Percentiles rank a stretch among this genome's conserved stretches.
Conservation (phyloP, 2,329 filamentous ascomycete genomes). For the Alternaria arbusti region DNA sequence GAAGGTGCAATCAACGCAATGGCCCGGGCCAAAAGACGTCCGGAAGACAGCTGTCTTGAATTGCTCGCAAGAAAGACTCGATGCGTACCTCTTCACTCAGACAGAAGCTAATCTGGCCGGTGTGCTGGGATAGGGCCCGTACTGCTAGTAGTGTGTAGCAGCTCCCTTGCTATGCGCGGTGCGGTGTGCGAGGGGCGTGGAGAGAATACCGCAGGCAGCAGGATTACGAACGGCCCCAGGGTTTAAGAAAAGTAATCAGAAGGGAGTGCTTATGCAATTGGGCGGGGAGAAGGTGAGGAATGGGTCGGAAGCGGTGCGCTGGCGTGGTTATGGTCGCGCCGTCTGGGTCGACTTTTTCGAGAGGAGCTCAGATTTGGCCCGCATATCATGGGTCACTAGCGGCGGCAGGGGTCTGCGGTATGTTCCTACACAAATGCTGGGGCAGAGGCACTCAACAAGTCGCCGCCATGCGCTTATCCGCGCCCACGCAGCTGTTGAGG, state of each 20-base stretch:
- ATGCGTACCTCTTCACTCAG: constrained; percentile 28
- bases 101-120: constrained; percentile 48
- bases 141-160: constrained; percentile 37
- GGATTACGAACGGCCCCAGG: constrained; percentile 11
- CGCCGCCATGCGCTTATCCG: not conserved
- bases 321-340: constrained; percentile 31
- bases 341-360: constrained; percentile 34
- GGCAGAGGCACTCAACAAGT: constrained; percentile 12
- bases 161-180: constrained; percentile 40
- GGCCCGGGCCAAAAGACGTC: not conserved
- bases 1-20: constrained; percentile 5
- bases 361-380: constrained; percentile 14
- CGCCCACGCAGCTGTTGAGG: constrained; percentile 24
- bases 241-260: constrained; percentile 19
- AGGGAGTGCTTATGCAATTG: constrained; percentile 25
- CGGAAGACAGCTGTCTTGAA: not conserved
- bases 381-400: constrained; percentile 21
- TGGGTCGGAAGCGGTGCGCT: constrained; percentile 25
- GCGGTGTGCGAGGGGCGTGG: constrained; percentile 17
- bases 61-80: constrained; percentile 22
- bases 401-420: constrained; percentile 16
- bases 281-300: constrained; percentile 24
- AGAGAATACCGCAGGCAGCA: constrained; percentile 22
- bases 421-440: constrained; percentile 10
- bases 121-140: constrained; percentile 38